Evolutionary conservation across 2,329 filamentous ascomycete species (phyloP), one percentile per base, ranked within the genome.

Genomic region (Colletotrichum karsti): DNA sequence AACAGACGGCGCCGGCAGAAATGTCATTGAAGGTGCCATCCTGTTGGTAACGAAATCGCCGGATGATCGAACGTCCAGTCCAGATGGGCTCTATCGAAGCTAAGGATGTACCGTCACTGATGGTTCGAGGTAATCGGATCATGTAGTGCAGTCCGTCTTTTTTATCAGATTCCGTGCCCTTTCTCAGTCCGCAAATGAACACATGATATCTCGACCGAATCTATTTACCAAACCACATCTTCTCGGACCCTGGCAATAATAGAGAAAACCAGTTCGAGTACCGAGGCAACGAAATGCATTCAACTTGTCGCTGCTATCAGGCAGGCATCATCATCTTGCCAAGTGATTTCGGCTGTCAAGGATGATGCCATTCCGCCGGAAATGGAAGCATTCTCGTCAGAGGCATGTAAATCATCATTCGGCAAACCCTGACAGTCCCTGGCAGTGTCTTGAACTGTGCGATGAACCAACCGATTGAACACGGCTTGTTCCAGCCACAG

Each of bases 281-380:
- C 15, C 7, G 7, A 20, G 35, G 13, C 22, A 37, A 10, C 9
- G 5, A 18, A 7, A 54, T 18, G 26, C 28, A 35, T 44, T 8
- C 42, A 28, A 20, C 13, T 22, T 5, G 2, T 2, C 10, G 26
- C 3, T 12, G 9, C 37, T 30, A 8, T 9, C 58, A 48, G 26
- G 10, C 35, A 12, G 6, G 13, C 35, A 13, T 30, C 20, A 8
- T 8, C 22, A 4, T 22, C 12, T 39, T 33, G 59, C 42, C 51
- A 56, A 57, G 59, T 46, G 35, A n/a, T 37, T 42, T n/a, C 28
- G 44, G 22, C 26, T 37, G 13, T 15, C n/a, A 10, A n/a, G n/a
- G n/a, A 57, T 44, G 51, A 63, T 67, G 28, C 37, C 44, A 57
- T 48, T 26, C 42, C 35, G 56, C 64, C 64, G 64, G 59, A 67